Evolutionary conservation across 1,284 basidiomycete species (phyloP), one percentile per base, ranked within the genome.

Genomic region (Quambalaria eucalypti): DNA sequence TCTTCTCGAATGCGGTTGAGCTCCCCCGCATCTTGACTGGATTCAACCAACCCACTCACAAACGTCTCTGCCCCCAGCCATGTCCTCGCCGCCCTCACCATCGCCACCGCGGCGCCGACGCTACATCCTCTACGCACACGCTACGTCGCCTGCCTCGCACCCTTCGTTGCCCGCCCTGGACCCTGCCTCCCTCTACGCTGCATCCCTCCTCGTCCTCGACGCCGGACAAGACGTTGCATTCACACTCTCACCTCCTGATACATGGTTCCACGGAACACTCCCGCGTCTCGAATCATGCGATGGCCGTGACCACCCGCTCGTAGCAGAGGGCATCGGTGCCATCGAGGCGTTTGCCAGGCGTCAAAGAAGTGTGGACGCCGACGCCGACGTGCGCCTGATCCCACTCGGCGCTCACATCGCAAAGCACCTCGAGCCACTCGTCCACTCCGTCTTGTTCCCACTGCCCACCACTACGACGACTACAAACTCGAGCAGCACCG

Each of bases 141-240:
- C 36, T 5, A 14, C 36, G 21, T 21, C 16, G 5, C 46, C 26
- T 14, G 16, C 16, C 16, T n/a, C 16, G 5, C 36, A 39, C 21
- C 36, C 4, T 3, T 21, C 55, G 7, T 46, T 70, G 12, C 68
- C 68, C 8, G 56, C 61, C 0, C 59, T 67, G 33, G 68, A 70
- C 40, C 66, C 68, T 3, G 53, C 59, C 21, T 63, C 59, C 19
- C 61, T 70, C 28, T 70, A 70, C 55, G 64, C 60, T 5, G 53
- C 59, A 1, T 57, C 68, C 8, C 54, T 70, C 16, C 52, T 70
- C n/a, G 48, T 52, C 28, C 51, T 62, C 16, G n/a, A n/a, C n/a
- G n/a, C n/a, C n/a, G n/a, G n/a, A n/a, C n/a, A n/a, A n/a, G n/a
- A n/a, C n/a, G n/a, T n/a, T n/a, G n/a, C n/a, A n/a, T n/a, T n/a